A percentile compares a stretch with the other conserved stretches of the same genome.
Conservation (phyloP, 2,329 filamentous ascomycete genomes). For the Talaromyces marneffei region DNA sequence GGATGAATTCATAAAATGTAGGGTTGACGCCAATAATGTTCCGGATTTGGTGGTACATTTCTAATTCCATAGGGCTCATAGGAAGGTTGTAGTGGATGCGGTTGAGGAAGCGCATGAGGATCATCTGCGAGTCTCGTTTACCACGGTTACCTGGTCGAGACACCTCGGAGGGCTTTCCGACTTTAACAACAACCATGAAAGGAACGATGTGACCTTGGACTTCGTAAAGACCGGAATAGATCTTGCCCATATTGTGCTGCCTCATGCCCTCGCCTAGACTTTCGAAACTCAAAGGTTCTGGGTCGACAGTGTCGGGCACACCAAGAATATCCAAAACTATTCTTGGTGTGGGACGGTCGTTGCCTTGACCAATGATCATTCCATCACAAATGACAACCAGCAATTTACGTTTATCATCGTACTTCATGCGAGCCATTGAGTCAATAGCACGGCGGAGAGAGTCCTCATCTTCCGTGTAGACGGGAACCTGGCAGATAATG, state of each 20-base stretch:
- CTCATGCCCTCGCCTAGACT: constrained; percentile 91
- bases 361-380: constrained; percentile 99
- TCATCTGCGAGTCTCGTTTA: constrained; percentile 98
- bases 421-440: constrained; percentile 88
- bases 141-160: constrained; percentile 83
- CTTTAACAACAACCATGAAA: constrained; percentile 93
- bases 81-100: constrained; percentile 94
- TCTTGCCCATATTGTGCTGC: constrained; percentile 99
- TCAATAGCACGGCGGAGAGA: constrained; percentile 95
- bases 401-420: constrained; percentile 97
- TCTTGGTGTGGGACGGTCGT: constrained; percentile 88
- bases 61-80: constrained; percentile 93
- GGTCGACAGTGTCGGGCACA: constrained; percentile 87
- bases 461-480: constrained; percentile 97
- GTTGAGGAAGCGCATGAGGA: constrained; percentile 98
- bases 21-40: constrained; percentile 99
- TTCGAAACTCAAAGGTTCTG: constrained; percentile 93
- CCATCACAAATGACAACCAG: constrained; percentile 90
- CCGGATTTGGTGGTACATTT: constrained; percentile 97
- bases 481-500: constrained; percentile 93
- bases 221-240: constrained; percentile 96
- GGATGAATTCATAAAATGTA: constrained; percentile 93
- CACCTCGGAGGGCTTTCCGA: constrained; percentile 77
- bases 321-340: constrained; percentile 97
- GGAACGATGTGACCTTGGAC: constrained; percentile 97